Evolutionary conservation across 352 stramenopile genomes (phyloP), one percentile per base, ranked within the genome.

Genomic region (Phytophthora sansomeana): DNA sequence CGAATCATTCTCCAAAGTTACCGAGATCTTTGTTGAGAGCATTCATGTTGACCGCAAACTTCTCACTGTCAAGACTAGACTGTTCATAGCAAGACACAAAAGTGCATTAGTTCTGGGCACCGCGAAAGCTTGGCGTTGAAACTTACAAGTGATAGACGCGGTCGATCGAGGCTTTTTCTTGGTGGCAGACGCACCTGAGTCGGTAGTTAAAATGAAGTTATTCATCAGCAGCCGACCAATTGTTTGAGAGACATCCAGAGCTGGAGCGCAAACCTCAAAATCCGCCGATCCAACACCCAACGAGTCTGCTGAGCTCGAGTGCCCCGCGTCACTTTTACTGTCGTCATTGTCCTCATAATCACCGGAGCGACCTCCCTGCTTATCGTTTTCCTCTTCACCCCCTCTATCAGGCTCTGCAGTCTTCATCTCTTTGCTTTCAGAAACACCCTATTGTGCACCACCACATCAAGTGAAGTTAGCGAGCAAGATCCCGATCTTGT

Each of bases 61-160:
- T 91, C 14, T 91, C 85, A 52, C 83, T 93, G 30, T 91, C 87
- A 29, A 87, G 65, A 58, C 83, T 92, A 3, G 85, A 90, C 81
- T 91, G 49, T 14, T 51, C n/a, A 2, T 29, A 19, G 16, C 44
- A 51, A 41, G 33, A 24, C n/a, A 43, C 38, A 4, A 9, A 47
- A 47, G 19, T 47, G 5, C 41, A 11, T 47, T 28, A 47, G 41
- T 47, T 43, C 1, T 43, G 38, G 16, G 11, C 38, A 19, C 42
- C 5, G 51, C 14, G 17, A 28, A 47, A 26, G 8, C n/a, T n/a
- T 47, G 14, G 32, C 9, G 30, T 11, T 24, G 42, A 30, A 44
- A 65, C 67, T 33, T 69, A 91, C 84, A 35, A 90, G 30, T 13
- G 83, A 91, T 2, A 91, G 42, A 1, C 78, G 64, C 9, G 70